Evolutionary conservation across 495 filamentous ascomycete species (phyloP).

Genomic region (Friedmanniomyces endolithicus): DNA sequence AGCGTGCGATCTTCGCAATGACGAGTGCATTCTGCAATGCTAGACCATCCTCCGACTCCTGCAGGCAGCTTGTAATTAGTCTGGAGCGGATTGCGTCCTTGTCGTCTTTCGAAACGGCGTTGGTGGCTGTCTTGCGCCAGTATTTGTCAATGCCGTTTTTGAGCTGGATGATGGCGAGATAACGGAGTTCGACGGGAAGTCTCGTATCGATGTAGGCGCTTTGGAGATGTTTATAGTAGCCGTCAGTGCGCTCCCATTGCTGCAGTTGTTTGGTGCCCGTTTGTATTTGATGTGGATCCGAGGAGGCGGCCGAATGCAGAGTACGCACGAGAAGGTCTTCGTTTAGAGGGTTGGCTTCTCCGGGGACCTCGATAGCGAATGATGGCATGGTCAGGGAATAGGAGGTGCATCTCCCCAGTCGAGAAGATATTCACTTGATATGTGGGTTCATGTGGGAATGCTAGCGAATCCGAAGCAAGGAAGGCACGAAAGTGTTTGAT

Average conservation of each 20-base stretch:
- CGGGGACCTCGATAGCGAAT: slow-evolving; percentile 40
- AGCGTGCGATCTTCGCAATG: slow-evolving; percentile 72
- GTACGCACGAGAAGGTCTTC: slow-evolving; percentile 58
- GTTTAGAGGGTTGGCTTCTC: slow-evolving; percentile 50
- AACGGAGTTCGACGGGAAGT: slow-evolving; percentile 61
- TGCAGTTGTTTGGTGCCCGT: slow-evolving; percentile 72
- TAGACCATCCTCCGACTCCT: slow-evolving; percentile 59
- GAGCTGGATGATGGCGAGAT: slow-evolving; percentile 82
- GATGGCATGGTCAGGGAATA: slow-evolving; percentile 11
- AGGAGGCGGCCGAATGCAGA: slow-evolving; percentile 60
- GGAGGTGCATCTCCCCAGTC: too few species aligned
- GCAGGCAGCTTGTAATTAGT: slow-evolving; percentile 56
- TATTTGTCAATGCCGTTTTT: slow-evolving; percentile 93
- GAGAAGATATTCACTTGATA: too few species aligned
- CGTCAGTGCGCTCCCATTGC: slow-evolving; percentile 64
- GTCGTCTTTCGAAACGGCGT: slow-evolving; percentile 60
- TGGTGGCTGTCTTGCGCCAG: slow-evolving; percentile 64
- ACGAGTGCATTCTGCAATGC: slow-evolving; percentile 79
- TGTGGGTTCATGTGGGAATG: not conserved
- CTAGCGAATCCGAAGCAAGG: not conserved
- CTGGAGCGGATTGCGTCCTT: slow-evolving; percentile 62
- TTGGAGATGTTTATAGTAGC: slow-evolving; percentile 73
- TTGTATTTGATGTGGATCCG: slow-evolving; percentile 60
- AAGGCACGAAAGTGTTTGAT: not conserved
- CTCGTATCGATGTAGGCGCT: slow-evolving; percentile 60